These are phyloP conservation scores for Ceratocystis eucalypticola DNA, from an alignment of 2,329 filamentous ascomycete genomes.

Conservation along the genomic window DNA sequence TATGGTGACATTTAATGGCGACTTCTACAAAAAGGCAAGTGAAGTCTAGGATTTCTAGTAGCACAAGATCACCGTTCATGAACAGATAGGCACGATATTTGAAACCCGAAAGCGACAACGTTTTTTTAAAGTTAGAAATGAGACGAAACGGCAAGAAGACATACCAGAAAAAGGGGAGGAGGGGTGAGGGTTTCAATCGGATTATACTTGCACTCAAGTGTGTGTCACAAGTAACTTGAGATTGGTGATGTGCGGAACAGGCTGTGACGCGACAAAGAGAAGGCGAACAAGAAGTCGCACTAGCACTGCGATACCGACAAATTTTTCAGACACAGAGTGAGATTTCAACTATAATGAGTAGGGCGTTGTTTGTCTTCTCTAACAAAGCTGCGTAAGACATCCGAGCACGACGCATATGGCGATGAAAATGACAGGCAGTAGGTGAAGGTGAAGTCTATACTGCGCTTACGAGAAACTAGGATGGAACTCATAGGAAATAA, in stretches of 20 bases:
- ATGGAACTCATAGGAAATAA: background rate
- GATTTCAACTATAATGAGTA: background rate
- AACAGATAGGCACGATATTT: background rate
- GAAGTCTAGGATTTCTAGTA: background rate
- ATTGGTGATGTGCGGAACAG: background rate
- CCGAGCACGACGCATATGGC: background rate
- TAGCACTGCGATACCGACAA: background rate
- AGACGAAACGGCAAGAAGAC: background rate
- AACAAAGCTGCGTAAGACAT: background rate
- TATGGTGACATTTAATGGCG: background rate
- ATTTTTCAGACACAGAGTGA: background rate
- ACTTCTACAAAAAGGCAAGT: background rate
- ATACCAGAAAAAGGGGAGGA: background rate
- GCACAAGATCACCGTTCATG: background rate
- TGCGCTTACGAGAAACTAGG: background rate
- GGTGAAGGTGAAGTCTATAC: background rate
- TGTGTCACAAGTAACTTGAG: background rate
- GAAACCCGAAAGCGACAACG: background rate
- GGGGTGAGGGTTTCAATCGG: background rate
- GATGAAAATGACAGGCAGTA: background rate
- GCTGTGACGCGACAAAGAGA: background rate
- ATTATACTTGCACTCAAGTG: background rate
- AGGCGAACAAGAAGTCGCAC: background rate
- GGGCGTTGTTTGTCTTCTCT: background rate
- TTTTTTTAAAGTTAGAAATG: background rate